phyloP scores from a whole-genome alignment of 257 asterid species.

The Salvia rosmarinus region DNA sequence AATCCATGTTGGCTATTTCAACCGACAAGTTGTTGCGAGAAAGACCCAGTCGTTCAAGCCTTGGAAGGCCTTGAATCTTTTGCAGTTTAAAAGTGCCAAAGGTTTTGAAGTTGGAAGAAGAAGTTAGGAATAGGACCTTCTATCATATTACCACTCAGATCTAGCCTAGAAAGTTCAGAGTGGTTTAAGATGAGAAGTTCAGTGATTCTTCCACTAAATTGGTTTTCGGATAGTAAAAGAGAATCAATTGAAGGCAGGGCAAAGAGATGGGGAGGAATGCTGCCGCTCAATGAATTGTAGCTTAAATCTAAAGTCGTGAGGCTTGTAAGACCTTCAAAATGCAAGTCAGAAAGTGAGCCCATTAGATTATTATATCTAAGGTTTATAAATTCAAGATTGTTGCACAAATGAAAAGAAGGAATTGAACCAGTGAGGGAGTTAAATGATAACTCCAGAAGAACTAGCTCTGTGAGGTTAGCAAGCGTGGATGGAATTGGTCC shows the following conservation, averaged over 20 bases:
- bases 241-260: conserved; percentile 33
- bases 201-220: conserved; percentile 35
- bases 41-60: conserved; percentile 41
- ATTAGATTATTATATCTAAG: conserved; percentile 22
- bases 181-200: conserved; percentile 10
- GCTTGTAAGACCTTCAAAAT: conserved; percentile 34
- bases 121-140: conserved; percentile 30
- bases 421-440: conserved; percentile 39
- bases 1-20: conserved; percentile 16
- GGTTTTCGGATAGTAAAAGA: conserved; percentile 34
- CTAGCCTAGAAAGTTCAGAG: background rate
- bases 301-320: conserved; percentile 29
- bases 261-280: conserved; percentile 39
- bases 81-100: conserved; percentile 22
- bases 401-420: conserved; percentile 40
- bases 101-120: conserved; percentile 22
- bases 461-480: conserved; percentile 30
- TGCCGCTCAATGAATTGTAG: conserved; percentile 34
- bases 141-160: conserved; percentile 36
- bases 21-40: conserved; percentile 44
- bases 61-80: conserved; percentile 19
- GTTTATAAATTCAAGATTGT: conserved; percentile 33
- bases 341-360: conserved; percentile 37
- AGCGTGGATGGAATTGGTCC: conserved; percentile 38
- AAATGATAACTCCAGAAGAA: conserved; percentile 14